phyloP scores from a whole-genome alignment of 108 stramenopile genomes.

The Craspedostauros australis region DNA sequence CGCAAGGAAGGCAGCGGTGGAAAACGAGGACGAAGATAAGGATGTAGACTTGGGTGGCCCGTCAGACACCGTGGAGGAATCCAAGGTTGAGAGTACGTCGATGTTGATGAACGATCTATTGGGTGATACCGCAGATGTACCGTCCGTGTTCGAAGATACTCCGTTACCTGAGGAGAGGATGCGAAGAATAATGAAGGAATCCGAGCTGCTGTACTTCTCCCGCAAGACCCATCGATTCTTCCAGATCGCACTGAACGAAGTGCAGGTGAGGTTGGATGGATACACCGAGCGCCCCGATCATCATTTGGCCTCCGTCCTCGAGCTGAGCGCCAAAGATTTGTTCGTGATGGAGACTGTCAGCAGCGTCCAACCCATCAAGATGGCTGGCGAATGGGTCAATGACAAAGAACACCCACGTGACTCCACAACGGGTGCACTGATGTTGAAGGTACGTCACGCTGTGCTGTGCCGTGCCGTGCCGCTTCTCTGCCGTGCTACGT shows the following conservation, averaged over 20 bases:
- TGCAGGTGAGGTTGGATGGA: constrained; percentile 59
- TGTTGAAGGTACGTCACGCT: constrained; percentile 56
- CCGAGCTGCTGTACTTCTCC: constrained; percentile 31
- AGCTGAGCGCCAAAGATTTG: constrained; percentile 57
- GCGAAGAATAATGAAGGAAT: constrained; percentile 15
- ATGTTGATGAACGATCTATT: constrained; percentile 50
- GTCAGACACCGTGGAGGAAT: too few relatives aligned
- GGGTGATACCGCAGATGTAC: constrained; percentile 15
- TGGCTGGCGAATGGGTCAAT: constrained; percentile 83
- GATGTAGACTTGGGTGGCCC: neutral
- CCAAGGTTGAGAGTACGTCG: constrained; percentile 15
- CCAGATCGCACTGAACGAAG: constrained; percentile 46
- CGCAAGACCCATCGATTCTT: constrained; percentile 53
- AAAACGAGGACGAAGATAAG: constrained; percentile 11
- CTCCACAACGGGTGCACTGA: constrained; percentile 58
- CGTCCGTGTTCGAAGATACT: constrained; percentile 19
- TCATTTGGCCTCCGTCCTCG: constrained; percentile 58
- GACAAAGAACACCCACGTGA: constrained; percentile 76
- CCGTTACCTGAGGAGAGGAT: constrained; percentile 61
- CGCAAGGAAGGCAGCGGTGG: neutral
- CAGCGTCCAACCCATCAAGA: constrained; percentile 48
- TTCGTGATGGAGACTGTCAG: constrained; percentile 76
- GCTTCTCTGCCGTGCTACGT: too few relatives aligned
- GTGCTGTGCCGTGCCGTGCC: too few relatives aligned
- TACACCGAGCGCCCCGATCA: constrained; percentile 39